Conservation (phyloP, 352 stramenopile species). For the Phytophthora hybrid region DNA sequence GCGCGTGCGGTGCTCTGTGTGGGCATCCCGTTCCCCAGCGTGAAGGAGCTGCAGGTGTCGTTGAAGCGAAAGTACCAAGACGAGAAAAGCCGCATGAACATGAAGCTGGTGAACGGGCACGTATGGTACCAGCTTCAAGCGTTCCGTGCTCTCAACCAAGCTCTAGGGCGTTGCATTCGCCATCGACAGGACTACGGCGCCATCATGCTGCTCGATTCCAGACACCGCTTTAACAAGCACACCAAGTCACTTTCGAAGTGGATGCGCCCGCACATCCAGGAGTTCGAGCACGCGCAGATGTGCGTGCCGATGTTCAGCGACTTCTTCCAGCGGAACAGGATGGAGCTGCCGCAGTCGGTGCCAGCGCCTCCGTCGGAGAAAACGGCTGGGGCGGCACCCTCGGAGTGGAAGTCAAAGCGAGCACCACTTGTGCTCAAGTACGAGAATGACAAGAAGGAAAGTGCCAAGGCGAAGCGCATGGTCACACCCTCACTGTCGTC, state of each 20-base stretch:
- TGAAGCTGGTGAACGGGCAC: constrained; percentile 72
- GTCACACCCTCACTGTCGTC: constrained; percentile 30
- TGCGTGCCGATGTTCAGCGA: constrained; percentile 64
- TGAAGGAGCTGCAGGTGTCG: constrained; percentile 92
- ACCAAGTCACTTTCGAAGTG: constrained; percentile 81
- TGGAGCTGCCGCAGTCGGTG: constrained; percentile 47
- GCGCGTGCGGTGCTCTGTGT: constrained; percentile 97
- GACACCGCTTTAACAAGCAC: constrained; percentile 71
- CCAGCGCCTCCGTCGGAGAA: constrained; percentile 13
- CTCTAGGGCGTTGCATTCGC: constrained; percentile 98
- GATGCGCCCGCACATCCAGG: constrained; percentile 78
- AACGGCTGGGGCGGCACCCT: constrained; percentile 1
- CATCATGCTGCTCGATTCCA: constrained; percentile 96
- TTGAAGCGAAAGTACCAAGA: constrained; percentile 89
- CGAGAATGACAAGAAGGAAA: constrained; percentile 34
- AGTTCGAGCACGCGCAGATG: constrained; percentile 74
- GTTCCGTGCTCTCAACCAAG: constrained; percentile 99
- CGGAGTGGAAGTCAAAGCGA: constrained; percentile 24
- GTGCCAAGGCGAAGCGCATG: constrained; percentile 18
- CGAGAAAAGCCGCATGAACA: constrained; percentile 68
- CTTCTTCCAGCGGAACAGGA: constrained; percentile 72
- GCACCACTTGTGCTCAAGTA: constrained; percentile 43
- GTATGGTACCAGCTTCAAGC: constrained; percentile 98
- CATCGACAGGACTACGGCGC: constrained; percentile 97
- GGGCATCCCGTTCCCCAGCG: constrained; percentile 97